Base-by-base conservation (phyloP, 495 filamentous ascomycete genomes). In the Endocarpon pusillum region DNA sequence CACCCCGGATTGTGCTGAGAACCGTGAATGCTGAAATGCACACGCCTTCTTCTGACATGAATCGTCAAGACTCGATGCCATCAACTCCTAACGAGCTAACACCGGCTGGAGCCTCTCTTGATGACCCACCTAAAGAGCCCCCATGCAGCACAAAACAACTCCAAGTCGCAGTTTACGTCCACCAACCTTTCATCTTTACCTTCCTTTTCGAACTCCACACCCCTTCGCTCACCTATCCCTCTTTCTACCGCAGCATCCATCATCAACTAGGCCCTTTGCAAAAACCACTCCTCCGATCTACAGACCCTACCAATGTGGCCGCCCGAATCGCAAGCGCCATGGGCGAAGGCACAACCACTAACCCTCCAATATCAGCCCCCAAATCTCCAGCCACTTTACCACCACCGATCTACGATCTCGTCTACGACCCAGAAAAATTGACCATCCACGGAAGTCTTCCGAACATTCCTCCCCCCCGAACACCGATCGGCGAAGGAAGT, bases 171-270 rank as follows among this genome's bases (percentile, higher is more conserved):
- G 62, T 31, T 14, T 72, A 70, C 37, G 55, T 60, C 56, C 75
- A 82, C 44, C 71, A 69, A 47, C 89, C 89, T 2, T 94, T 96
- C 55, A 78, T 94, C 35, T 94, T 83, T 52, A 75, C 81, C 3
- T 81, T 96, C 43, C 62, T 97, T 11, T 94, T 96, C 57, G 66
- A 79, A 30, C 64, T 73, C 9, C 58, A 61, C 24, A 78, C 83
- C 1, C 64, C 70, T 22, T 64, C 74, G 15, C 62, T 94, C 4
- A 59, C 70, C 11, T 70, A 70, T 29, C 62, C 76, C 3, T 58
- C 66, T 0, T 72, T 94, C 42, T 96, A 94, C 56, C 66, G 74
- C 11, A 74, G 72, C 20, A 67, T 97, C 17, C 83, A 92, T 44
- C 68, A 78, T 37, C 82, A 91, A 49, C 69, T 96, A 14, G 58